Conservation (phyloP, 257 asterid genomes). For the Linaria vulgaris region DNA sequence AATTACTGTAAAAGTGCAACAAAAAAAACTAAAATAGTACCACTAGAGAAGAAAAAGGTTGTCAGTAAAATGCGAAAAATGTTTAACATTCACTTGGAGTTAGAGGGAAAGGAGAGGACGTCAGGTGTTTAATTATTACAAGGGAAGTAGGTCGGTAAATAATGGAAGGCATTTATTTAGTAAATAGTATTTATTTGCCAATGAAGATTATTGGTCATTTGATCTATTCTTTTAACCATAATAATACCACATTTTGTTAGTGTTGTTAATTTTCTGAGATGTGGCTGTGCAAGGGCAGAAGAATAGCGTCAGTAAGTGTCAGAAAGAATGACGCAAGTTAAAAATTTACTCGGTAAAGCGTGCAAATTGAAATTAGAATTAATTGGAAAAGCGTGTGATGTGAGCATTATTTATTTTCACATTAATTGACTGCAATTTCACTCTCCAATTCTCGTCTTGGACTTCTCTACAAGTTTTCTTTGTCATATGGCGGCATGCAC, state of each 20-base stretch:
- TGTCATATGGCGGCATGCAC: no score
- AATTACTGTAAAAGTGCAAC: not conserved
- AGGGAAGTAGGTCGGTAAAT: no score
- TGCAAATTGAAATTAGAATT: slow-evolving; percentile 29
- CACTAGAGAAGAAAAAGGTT: not conserved
- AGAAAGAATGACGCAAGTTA: slow-evolving; percentile 35
- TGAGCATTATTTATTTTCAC: not conserved
- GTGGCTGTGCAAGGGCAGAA: not conserved
- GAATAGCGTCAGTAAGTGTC: slow-evolving; percentile 21
- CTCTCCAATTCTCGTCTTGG: slow-evolving; percentile 11
- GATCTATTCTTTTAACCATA: no score
- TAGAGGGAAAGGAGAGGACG: not conserved
- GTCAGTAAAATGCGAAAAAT: slow-evolving; percentile 21
- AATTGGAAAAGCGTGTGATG: slow-evolving; percentile 38
- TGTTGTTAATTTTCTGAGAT: no score
- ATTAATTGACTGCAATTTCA: slow-evolving; percentile 18
- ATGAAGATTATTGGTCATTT: no score
- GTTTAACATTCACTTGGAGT: slow-evolving; percentile 7
- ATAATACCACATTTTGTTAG: no score
- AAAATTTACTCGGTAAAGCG: slow-evolving; percentile 44
- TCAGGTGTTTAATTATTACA: not conserved
- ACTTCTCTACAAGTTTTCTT: slow-evolving; percentile 10
- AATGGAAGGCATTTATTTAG: no score
- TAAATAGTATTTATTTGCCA: no score
- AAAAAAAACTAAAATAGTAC: not conserved